Evolutionary conservation across 306 rosid genomes (phyloP), one percentile per base, ranked within the genome.

Genomic region (Castanospermum australe): DNA sequence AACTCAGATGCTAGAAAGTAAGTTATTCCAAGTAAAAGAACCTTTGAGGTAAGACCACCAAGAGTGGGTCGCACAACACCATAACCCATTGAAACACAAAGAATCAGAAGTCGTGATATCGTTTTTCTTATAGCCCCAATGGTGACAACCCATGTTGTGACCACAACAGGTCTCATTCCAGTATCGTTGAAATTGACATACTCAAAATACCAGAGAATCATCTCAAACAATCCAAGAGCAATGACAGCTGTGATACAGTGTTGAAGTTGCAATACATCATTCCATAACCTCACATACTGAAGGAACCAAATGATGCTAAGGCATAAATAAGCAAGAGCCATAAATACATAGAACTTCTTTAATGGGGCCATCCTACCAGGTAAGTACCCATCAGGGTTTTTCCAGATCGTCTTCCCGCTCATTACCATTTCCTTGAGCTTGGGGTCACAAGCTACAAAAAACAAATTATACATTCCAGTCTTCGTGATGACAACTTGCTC

Each of bases 31-130:
- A 95, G 92, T 66, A 91, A 87, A 84, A 95, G 83, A 82, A 95
- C 99, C 88, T 95, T 92, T 73, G 98, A 91, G 64, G 99, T 91
- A 79, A 95, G 94, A 76, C 99, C 98, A 69, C 99, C 99, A 57
- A 95, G 94, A 47, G 99, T 95, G 36, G 99, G 97, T 76, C 99
- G 87, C 83, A 95, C 97, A 69, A 95, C 99, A 38, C 99, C 98
- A 84, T 95, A 95, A 67, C 99, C 99, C 99, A 95, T 95, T 25
- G 98, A 87, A 82, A 95, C 93, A 47, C 86, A 86, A 60, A 92
- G 97, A 52, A 95, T 88, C 73, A 95, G 97, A 72, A 95, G 88
- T 1, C 97, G 91, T 42, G 94, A 84, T 73, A 95, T 60, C 51
- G 97, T 81, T 90, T 92, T 92, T 74, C 97, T 88, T 50, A 91